Evolutionary conservation across 192 early-diverging fungal genomes (phyloP), one percentile per base, ranked within the genome.

Genomic region (Podila epicladia): DNA sequence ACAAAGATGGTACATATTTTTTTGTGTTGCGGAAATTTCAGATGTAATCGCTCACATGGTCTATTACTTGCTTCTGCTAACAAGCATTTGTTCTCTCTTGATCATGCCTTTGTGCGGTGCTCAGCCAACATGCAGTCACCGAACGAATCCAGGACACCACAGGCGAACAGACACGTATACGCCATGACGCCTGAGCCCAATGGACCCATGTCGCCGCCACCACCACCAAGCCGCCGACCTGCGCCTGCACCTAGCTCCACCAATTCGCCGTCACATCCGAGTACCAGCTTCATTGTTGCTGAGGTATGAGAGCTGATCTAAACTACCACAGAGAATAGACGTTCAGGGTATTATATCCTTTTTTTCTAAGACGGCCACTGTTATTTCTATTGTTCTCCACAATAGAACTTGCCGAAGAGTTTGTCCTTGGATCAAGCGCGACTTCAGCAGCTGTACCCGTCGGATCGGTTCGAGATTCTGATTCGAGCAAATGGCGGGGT

Each of bases 381-480:
- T 15, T 45, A 45, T 45, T 20, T 37, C n/a, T 75, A 24, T 9
- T 26, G 7, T 9, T 62, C 37, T 62, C 6, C 15, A 9, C 33
- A 29, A 26, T 70, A 67, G 64, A 55, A 28, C n/a, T n/a, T 84
- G 45, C 87, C 87, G 29, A 60, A 69, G 17, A 84, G 87, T 74
- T 58, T 88, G n/a, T 31, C 65, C 22, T 62, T 61, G 48, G 66
- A 74, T 31, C 67, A 75, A 64, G 63, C 41, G 11, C 61, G 69
- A 32, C 62, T 88, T 60, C 60, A 64, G 5, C 65, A 59, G 53
- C 58, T 67, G 29, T 88, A 88, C 68, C 87, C 87, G 15, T 62
- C 74, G 48, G 87, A 89, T 64, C 70, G 59, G 20, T 88, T 88
- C 61, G 84, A 86, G 45, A 77, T 89, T 35, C 72, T 84, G 61